Conservation (phyloP, 75 land plant species). For the Azolla pinnata region DNA sequence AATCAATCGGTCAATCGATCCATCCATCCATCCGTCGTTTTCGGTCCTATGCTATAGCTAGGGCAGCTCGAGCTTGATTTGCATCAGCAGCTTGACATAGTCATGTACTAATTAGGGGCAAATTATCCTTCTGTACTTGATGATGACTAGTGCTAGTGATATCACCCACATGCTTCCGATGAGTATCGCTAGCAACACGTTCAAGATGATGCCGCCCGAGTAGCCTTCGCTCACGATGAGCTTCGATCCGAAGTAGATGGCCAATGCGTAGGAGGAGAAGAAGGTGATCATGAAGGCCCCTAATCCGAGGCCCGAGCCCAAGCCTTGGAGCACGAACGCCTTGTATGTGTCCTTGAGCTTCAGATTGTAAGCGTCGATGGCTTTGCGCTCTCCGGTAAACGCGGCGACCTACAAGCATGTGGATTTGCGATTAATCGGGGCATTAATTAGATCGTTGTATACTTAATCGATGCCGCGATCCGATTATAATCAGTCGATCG, state of each 20-base stretch:
- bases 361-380: slow-evolving; percentile 37
- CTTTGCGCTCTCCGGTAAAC: slow-evolving; percentile 53
- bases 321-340: slow-evolving; percentile 39
- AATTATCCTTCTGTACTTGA: background rate
- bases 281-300: slow-evolving; percentile 50
- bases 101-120: background rate
- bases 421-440: no score
- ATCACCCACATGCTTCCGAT: slow-evolving; percentile 60
- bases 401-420: slow-evolving; percentile 34
- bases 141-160: background rate
- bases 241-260: slow-evolving; percentile 67
- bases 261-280: slow-evolving; percentile 60
- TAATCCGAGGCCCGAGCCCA: slow-evolving; percentile 56
- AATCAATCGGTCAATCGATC: no score
- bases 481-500: no score
- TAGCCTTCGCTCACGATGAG: slow-evolving; percentile 49
- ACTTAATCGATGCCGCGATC: no score
- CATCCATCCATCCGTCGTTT: no score
- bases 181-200: slow-evolving; percentile 69
- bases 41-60: no score
- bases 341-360: slow-evolving; percentile 35
- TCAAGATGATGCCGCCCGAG: slow-evolving; percentile 65
- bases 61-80: no score
- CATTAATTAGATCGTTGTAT: no score
- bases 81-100: background rate